A percentile compares a stretch with the other conserved stretches of the same genome.
Conservation (phyloP, 2,329 filamentous ascomycete species). For the Zasmidium angulare region DNA sequence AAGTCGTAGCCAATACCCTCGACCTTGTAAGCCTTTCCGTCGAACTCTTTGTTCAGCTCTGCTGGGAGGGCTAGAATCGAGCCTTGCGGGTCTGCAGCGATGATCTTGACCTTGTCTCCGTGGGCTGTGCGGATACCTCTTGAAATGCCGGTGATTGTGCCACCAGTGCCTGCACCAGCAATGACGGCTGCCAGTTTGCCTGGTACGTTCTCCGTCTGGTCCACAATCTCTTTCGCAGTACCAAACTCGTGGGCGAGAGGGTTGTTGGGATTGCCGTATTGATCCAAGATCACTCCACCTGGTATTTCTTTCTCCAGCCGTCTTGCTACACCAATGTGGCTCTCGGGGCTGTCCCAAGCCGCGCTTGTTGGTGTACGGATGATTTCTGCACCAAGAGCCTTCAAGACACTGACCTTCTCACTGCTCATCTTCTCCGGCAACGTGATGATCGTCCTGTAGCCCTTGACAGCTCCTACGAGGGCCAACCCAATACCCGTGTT, state of each 20-base stretch:
- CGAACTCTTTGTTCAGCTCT: conserved; percentile 72
- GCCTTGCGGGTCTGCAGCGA: conserved; percentile 89
- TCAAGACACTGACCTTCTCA: conserved; percentile 93
- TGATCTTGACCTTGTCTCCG: conserved; percentile 78
- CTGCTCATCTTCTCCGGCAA: conserved; percentile 99
- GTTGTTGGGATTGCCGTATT: conserved; percentile 91
- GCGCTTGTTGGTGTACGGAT: conserved; percentile 96
- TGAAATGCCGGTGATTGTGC: conserved; percentile 88
- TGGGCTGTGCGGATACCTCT: conserved; percentile 78
- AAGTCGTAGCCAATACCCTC: conserved; percentile 99
- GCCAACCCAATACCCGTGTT: conserved; percentile 98
- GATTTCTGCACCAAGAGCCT: conserved; percentile 92
- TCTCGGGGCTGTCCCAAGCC: conserved; percentile 90
- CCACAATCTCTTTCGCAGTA: conserved; percentile 95
- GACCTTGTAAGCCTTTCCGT: conserved; percentile 90
- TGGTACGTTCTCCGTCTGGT: conserved; percentile 62
- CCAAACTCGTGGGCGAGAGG: conserved; percentile 90
- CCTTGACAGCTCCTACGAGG: conserved; percentile 91
- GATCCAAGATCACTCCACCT: conserved; percentile 94
- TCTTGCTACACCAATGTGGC: conserved; percentile 91
- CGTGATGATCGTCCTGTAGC: conserved; percentile 98
- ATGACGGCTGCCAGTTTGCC: conserved; percentile 81
- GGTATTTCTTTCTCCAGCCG: conserved; percentile 92
- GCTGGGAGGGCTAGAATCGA: conserved; percentile 86
- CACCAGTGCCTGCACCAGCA: conserved; percentile 91